These are phyloP conservation scores for Mortierella sp. DNA, from an alignment of 371 early-diverging fungal species.

Conservation along the genomic window DNA sequence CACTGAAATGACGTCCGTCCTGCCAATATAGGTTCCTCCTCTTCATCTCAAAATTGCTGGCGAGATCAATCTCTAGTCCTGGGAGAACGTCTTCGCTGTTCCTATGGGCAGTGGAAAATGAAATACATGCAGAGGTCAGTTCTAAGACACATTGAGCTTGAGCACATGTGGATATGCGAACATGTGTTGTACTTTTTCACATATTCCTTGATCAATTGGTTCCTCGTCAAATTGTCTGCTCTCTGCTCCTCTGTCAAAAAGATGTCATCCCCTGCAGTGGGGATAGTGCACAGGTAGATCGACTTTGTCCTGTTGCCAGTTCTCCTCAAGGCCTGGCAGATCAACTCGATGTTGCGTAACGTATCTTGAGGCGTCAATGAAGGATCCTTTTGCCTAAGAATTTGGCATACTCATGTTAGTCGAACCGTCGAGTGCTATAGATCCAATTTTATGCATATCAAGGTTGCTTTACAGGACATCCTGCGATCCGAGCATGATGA, in stretches of 20 bases:
- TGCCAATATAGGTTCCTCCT: constrained; percentile 51
- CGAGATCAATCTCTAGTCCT: constrained; percentile 42
- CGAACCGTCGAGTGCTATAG: too few relatives aligned
- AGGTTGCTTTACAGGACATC: constrained; percentile 37
- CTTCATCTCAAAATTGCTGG: constrained; percentile 48
- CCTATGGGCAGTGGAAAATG: constrained; percentile 4
- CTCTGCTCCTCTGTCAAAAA: constrained; percentile 27
- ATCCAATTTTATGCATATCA: too few relatives aligned
- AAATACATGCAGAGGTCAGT: background rate
- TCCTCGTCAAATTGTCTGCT: constrained; percentile 33
- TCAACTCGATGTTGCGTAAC: constrained; percentile 38
- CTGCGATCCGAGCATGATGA: constrained; percentile 50
- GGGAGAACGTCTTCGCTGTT: constrained; percentile 35
- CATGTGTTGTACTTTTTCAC: constrained; percentile 20
- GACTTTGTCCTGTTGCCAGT: constrained; percentile 33
- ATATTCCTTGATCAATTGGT: constrained; percentile 36
- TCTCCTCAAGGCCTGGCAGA: constrained; percentile 40
- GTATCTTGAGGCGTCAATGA: constrained; percentile 40
- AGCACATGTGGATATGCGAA: background rate
- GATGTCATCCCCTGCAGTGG: constrained; percentile 48
- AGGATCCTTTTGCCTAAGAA: constrained; percentile 29
- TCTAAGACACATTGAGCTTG: background rate
- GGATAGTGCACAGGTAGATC: constrained; percentile 46
- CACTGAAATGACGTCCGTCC: constrained; percentile 50
- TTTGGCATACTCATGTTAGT: too few relatives aligned